Evolutionary conservation across 352 stramenopile genomes (phyloP).

Genomic region (Pythium biforme): DNA sequence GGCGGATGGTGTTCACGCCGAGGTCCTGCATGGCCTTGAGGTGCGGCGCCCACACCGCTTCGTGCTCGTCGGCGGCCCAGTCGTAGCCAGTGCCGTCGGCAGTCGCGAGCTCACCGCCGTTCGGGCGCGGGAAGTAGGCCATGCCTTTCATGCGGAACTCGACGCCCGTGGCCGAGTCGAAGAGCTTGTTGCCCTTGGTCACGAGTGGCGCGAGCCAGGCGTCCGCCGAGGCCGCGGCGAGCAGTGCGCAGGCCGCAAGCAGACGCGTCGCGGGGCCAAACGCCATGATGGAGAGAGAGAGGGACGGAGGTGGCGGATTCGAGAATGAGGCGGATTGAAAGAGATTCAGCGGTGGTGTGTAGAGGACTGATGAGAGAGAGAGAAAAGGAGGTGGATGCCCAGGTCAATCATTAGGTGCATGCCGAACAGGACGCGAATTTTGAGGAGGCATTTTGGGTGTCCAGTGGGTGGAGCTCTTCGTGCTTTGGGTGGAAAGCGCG

Average conservation of each 20-base stretch:
- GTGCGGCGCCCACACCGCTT: conserved; percentile 50
- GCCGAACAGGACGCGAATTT: no score
- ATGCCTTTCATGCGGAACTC: conserved; percentile 76
- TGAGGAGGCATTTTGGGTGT: neutral
- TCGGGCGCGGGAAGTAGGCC: conserved; percentile 69
- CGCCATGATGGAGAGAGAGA: conserved; percentile 1
- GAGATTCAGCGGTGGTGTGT: no score
- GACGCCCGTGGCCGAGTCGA: conserved; percentile 56
- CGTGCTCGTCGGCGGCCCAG: conserved; percentile 60
- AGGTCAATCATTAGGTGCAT: neutral
- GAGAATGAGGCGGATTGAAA: neutral
- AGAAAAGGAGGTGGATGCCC: neutral
- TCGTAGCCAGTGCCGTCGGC: conserved; percentile 56
- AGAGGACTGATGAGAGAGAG: conserved; percentile 11
- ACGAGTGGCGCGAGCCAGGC: conserved; percentile 56
- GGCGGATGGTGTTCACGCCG: conserved; percentile 61
- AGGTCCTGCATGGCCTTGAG: conserved; percentile 52
- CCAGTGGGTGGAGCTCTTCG: neutral
- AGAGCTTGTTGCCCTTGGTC: conserved; percentile 82
- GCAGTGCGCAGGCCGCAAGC: conserved; percentile 2
- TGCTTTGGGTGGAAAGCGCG: neutral
- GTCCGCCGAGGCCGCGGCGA: conserved; percentile 5
- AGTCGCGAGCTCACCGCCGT: conserved; percentile 42
- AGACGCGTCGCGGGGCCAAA: conserved; percentile 6
- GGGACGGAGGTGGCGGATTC: conserved; percentile 6